Percentiles rank a stretch among this genome's conserved stretches.
These are phyloP conservation scores for Aspergillus sp. DNA, from an alignment of 2,329 filamentous ascomycete species.

Conservation along the genomic window DNA sequence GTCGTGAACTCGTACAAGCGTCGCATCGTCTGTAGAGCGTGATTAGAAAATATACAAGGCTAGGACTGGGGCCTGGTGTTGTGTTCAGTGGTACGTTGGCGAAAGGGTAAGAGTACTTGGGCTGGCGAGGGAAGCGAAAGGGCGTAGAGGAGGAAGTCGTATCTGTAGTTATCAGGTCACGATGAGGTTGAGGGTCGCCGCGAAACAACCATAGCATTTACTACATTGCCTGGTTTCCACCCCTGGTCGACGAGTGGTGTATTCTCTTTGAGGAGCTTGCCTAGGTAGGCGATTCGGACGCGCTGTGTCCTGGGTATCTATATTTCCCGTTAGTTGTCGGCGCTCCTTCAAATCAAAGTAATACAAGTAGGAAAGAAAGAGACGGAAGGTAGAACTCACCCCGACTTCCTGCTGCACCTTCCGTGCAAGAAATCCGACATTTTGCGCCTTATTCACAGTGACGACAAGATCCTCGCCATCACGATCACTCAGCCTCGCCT, in stretches of 20 bases:
- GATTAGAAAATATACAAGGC: neutral
- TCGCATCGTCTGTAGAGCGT: neutral
- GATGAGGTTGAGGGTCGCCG: slow-evolving; percentile 20
- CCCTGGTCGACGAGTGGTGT: slow-evolving; percentile 66
- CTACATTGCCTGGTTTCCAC: slow-evolving; percentile 71
- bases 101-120: too few species aligned
- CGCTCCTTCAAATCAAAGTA: neutral
- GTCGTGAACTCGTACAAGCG: neutral
- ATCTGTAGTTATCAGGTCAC: neutral
- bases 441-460: slow-evolving; percentile 58
- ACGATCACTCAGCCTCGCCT: slow-evolving; percentile 65
- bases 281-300: slow-evolving; percentile 76
- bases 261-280: slow-evolving; percentile 72
- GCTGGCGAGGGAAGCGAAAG: neutral
- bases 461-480: slow-evolving; percentile 63
- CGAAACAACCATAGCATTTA: slow-evolving; percentile 70
- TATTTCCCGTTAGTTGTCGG: slow-evolving; percentile 5
- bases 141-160: neutral
- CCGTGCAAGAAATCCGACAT: slow-evolving; percentile 62
- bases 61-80: too few species aligned
- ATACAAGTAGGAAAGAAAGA: neutral
- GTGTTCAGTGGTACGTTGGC: too few species aligned
- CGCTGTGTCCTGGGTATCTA: slow-evolving; percentile 60
- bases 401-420: slow-evolving; percentile 64
- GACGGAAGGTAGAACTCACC: slow-evolving; percentile 51